Base-by-base conservation (phyloP, 2,329 filamentous ascomycete species). In the Fusarium graminum region DNA sequence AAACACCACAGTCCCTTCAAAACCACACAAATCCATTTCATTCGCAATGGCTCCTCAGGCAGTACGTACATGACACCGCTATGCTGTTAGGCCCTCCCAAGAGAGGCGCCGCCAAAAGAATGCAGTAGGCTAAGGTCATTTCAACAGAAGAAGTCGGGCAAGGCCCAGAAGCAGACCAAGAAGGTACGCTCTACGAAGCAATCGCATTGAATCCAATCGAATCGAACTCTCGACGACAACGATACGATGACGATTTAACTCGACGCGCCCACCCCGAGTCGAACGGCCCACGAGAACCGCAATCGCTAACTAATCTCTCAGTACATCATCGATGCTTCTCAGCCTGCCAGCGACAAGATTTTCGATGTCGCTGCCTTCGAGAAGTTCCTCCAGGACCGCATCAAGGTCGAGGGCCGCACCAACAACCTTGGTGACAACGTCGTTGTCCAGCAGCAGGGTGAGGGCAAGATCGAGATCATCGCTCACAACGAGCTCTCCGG, bases 321-420 rank as follows among this genome's bases (percentile, higher is more conserved):
- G 94, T 99, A 93, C 90, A 90, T 97, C 87, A 98, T 99, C 92
- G 97, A 99, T 87, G 94, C 94, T 83, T 94, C 92, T 78, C 94
- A 98, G 86, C 95, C 95, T 78, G 94, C 94, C 76, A 92, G 89
- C 86, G 95, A 99, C 89, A 98, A 98, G 91, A 99, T 99, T 89
- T 98, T 99, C 90, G 95, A 99, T 83, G 90, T 97, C 81, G 90
- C 92, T 77, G 94, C 94, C 75, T 99, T 99, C 83, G 94, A 97
- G 87, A 98, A 98, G 90, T 99, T 99, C 92, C 92, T 99, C 70
- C 94, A 97, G 89, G 95, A 98, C 85, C 93, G 92, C 86, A 97
- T 99, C 90, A 99, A 99, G 92, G 93, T 99, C 76, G 95, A 97
- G 75, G 94, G 94, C 86, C 94, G 93, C 80, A 94, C 94, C 79